Percentiles rank a stretch among this genome's conserved stretches.
phyloP scores from a whole-genome alignment of 495 filamentous ascomycete genomes.

The Recurvomyces mirabilis region DNA sequence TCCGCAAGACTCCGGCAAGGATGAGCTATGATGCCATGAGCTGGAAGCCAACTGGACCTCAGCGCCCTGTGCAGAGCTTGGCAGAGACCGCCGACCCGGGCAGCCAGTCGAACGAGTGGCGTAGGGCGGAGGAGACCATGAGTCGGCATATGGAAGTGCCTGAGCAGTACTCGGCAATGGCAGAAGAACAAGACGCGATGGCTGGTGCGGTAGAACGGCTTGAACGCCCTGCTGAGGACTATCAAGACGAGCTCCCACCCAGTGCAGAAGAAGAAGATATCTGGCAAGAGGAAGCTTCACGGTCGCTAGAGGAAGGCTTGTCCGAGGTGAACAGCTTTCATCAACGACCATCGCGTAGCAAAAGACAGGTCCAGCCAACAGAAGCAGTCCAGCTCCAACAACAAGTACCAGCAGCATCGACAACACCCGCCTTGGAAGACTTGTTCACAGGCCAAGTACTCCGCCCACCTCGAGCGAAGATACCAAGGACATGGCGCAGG shows the following conservation, averaged over 20 bases:
- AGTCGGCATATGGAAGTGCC: constrained; percentile 41
- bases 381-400: neutral
- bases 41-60: constrained; percentile 11
- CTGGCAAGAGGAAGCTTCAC: constrained; percentile 36
- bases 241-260: no score
- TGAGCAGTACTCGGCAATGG: no score
- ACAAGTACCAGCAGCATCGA: constrained; percentile 3
- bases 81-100: neutral
- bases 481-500: constrained; percentile 37
- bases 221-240: no score
- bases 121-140: constrained; percentile 40
- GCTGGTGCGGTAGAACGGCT: no score
- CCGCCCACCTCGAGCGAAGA: constrained; percentile 30
- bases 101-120: constrained; percentile 31
- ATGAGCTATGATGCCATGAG: constrained; percentile 13
- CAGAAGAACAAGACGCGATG: no score
- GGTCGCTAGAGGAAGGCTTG: constrained; percentile 24
- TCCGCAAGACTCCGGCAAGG: neutral
- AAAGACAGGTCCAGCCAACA: no score
- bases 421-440: constrained; percentile 17
- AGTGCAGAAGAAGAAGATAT: constrained; percentile 29
- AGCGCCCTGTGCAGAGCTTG: neutral
- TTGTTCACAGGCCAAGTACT: constrained; percentile 15
- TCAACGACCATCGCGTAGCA: neutral
- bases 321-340: neutral